A percentile compares a stretch with the other conserved stretches of the same genome.
Conservation (phyloP, 257 asterid species). For the Solanum medicagineum region DNA sequence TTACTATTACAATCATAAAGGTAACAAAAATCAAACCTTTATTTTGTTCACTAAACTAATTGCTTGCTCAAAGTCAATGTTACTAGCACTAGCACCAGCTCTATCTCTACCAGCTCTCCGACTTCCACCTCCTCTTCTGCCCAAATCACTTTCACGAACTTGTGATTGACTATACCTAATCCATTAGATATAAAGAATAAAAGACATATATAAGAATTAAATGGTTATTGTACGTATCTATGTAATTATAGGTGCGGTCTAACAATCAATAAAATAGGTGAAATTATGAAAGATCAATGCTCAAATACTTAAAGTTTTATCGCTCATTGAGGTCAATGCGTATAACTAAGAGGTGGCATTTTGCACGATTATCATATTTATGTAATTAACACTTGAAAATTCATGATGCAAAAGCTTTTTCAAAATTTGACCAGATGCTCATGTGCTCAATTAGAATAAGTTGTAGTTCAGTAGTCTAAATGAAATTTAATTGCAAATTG, state of each 20-base stretch:
- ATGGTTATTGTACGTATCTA: neutral
- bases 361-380: neutral
- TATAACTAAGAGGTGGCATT: neutral
- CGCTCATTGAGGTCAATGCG: neutral
- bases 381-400: neutral
- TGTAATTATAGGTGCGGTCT: neutral
- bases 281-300: neutral
- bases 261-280: neutral
- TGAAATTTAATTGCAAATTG: neutral
- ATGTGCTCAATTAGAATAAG: too few relatives aligned
- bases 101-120: neutral
- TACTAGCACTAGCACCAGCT: neutral
- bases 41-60: conserved; percentile 78
- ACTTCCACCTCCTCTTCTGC: neutral
- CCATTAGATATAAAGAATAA: neutral
- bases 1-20: neutral
- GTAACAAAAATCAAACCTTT: conserved; percentile 38
- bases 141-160: neutral
- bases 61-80: conserved; percentile 78
- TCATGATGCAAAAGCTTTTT: neutral
- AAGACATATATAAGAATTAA: neutral
- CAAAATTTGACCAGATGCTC: too few relatives aligned
- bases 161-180: neutral
- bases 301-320: neutral
- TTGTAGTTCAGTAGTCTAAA: too few relatives aligned